Evolutionary conservation across 2,329 filamentous ascomycete genomes (phyloP).

Genomic region (Aspergillus puulaauensis): DNA sequence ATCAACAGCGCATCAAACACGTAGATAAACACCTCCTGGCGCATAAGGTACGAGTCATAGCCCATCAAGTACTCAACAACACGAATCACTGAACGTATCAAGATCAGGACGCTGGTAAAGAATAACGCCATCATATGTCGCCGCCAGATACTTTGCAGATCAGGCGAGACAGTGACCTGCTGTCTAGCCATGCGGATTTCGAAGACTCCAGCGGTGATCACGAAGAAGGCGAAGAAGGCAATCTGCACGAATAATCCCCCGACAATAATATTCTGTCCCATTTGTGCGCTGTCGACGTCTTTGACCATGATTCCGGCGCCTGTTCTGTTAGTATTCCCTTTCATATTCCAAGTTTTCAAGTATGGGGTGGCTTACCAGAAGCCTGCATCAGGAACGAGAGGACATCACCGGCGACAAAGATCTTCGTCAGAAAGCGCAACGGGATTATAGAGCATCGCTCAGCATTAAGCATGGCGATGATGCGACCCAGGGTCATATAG

Average conservation of each 20-base stretch:
- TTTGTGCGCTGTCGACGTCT: conserved; percentile 14
- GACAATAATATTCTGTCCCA: conserved; percentile 29
- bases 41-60: conserved; percentile 30
- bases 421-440: conserved; percentile 27
- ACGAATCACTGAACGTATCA: conserved; percentile 31
- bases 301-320: conserved; percentile 28
- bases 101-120: conserved; percentile 25
- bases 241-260: conserved; percentile 34
- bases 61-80: conserved; percentile 33
- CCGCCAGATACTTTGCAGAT: conserved; percentile 32
- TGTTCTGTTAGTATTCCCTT: conserved; percentile 9
- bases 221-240: conserved; percentile 31
- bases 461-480: conserved; percentile 26
- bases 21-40: conserved; percentile 32
- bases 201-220: conserved; percentile 25
- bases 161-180: conserved; percentile 26
- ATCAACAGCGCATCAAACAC: conserved; percentile 34
- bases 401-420: conserved; percentile 33
- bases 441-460: conserved; percentile 22
- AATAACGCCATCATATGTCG: conserved; percentile 34
- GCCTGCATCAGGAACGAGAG: conserved; percentile 35
- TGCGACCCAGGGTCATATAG: conserved; percentile 32
- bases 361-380: conserved; percentile 17
- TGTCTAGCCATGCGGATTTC: conserved; percentile 27
- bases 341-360: too few species aligned